Base-by-base conservation (phyloP, 768 basidiomycete species). In the Tylopilus plumbeoviolaceoides region DNA sequence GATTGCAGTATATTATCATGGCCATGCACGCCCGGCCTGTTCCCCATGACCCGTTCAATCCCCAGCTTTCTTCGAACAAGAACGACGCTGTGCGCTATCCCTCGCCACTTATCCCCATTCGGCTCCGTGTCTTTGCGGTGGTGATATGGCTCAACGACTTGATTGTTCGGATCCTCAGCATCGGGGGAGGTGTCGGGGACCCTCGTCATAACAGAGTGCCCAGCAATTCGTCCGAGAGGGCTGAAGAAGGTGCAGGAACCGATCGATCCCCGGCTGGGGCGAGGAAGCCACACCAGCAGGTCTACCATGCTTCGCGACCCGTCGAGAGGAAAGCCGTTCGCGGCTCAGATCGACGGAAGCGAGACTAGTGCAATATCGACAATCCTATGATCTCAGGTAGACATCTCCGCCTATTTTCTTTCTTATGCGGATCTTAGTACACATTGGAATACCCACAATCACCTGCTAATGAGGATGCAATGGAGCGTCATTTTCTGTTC, bases 91-190 rank as follows among this genome's bases (percentile, higher is more conserved):
- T 82, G 53, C 75, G 77, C 33, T 86, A 88, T 63, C 85, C 89
- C 7, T 88, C 86, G 28, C 88, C 89, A 2, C 83, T 83, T 61
- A 60, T 94, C 35, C 92, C 92, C 0, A 87, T 91, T 56, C 84
- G 91, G 42, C 63, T 94, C 17, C 90, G 84, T 0, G 75, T 93
- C 44, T 92, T 94, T 65, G 78, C 78, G 0, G 66, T 78, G 14
- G 87, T 92, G 7, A 81, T 92, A 54, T 80, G 80, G 74, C 69
- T 91, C 9, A 91, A 93, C 62, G 85, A 91, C 58, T 66, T 72
- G 51, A 75, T 91, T 50, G 83, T 91, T 31, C 73, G 73, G 23
- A 65, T 84, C 15, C 70, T 89, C 30, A 86, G 81, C 56, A 70
- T 86, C 30, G 79, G 82, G 9, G 77, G 75, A 20, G 64, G 70